phyloP scores from a whole-genome alignment of 768 basidiomycete species.

The Podaxis pistillaris region DNA sequence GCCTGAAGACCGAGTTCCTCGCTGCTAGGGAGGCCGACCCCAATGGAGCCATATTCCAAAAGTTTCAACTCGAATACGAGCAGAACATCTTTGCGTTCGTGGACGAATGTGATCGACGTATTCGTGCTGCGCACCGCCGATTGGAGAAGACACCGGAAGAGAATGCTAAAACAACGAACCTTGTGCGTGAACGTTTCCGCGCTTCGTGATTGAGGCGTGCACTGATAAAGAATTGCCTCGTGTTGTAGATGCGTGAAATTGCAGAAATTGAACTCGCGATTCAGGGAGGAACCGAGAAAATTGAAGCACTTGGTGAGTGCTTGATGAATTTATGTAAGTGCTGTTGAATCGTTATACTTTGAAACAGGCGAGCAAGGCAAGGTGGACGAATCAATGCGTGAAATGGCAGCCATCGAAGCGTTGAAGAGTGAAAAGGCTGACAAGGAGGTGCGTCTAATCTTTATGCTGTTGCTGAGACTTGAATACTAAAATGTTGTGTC shows the following conservation, averaged over 20 bases:
- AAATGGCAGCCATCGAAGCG: constrained; percentile 96
- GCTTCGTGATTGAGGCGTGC: neutral
- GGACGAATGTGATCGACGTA: constrained; percentile 97
- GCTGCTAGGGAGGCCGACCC: constrained; percentile 76
- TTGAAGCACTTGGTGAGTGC: constrained; percentile 80
- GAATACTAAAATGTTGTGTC: constrained; percentile 12
- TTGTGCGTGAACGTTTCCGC: constrained; percentile 47
- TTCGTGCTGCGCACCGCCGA: constrained; percentile 88
- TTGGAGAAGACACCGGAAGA: constrained; percentile 99
- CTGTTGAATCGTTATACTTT: constrained; percentile 16
- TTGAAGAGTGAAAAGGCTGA: constrained; percentile 94
- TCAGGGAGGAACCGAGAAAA: constrained; percentile 98
- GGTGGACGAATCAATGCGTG: constrained; percentile 98
- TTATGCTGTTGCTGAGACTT: constrained; percentile 15
- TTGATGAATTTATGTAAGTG: constrained; percentile 14
- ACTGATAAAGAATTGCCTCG: constrained; percentile 4
- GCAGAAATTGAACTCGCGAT: constrained; percentile 99
- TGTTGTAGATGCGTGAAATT: constrained; percentile 90
- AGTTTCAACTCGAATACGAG: constrained; percentile 95
- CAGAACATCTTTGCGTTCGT: constrained; percentile 94
- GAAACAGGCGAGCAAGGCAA: constrained; percentile 91
- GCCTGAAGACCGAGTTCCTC: constrained; percentile 87
- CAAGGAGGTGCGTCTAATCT: constrained; percentile 70
- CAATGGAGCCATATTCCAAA: constrained; percentile 75
- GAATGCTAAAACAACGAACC: constrained; percentile 97